Evolutionary conservation across 768 basidiomycete genomes (phyloP), one percentile per base, ranked within the genome.

Genomic region (Hortiboletus flavorubellus): DNA sequence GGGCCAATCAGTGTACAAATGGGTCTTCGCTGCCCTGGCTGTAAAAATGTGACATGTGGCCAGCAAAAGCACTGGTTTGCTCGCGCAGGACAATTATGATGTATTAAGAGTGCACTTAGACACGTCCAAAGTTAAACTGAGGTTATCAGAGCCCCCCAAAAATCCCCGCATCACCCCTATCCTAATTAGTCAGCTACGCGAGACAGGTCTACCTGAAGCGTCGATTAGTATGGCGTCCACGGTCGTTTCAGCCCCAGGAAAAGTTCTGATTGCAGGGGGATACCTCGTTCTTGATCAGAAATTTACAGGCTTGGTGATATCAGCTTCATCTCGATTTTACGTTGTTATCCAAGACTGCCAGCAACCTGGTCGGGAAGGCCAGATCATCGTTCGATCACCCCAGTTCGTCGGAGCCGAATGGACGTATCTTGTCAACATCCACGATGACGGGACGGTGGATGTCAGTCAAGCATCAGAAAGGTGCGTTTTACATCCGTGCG

Each of bases 281-380:
- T 99, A 98, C 75, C 89, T 99, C 59, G 93, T 99, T 30, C 87
- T 98, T 58, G 94, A 98, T 72, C 86, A 83, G 18, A 74, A 79
- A 7, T 93, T 91, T 68, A 84, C 88, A 31, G 97, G 96, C 47
- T 73, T 91, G 55, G 94, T 95, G 43, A 81, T 98, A 43, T 91
- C 93, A 1, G 94, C 96, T 15, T 92, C 92, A 11, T 93, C 93
- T 21, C 84, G 97, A 39, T 98, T 99, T 75, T 98, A 95, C 72
- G 86, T 93, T 23, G 81, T 85, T 61, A 76, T 95, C 46, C 77
- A 73, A 46, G 72, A 77, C 35, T 43, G 50, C 46, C 56, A 53
- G 26, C 59, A 60, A 30, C 44, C 68, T 15, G 53, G 59, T 6
- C 66, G 66, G 8, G 64, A 72, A 35, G 66, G 73, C 60, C 75